Base-by-base conservation (phyloP, 768 basidiomycete genomes). In the Boletus reticuloceps region DNA sequence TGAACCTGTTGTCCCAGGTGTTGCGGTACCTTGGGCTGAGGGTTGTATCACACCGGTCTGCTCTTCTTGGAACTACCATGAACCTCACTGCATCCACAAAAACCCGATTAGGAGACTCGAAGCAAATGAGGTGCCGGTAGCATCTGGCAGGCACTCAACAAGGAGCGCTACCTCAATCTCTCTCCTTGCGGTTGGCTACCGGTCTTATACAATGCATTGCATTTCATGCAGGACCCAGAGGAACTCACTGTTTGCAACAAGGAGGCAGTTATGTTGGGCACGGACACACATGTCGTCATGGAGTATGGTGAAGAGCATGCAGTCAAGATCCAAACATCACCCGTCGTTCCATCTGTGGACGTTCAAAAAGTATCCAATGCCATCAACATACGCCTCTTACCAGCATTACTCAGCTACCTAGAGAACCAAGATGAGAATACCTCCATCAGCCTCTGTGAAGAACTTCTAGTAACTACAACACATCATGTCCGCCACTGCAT, bases 191-290 rank as follows among this genome's bases (percentile, higher is more conserved):
- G 88, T 31, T 98, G 96, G 97, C 68, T 88, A 25, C 89, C 94
- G 1, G 55, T 98, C 44, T 69, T 97, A 3, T 84, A 91, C 74
- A 94, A 92, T 68, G 81, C 86, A 73, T 75, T 98, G 13, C 81
- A 84, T 73, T 92, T 85, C 75, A 82, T 98, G 46, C 94, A 95
- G 66, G 94, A 98, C 67, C 82, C 88, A 1, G 84, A 86, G 13
- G 97, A 98, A 68, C 74, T 98, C 41, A 85, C 92, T 0, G 81
- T 98, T 44, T 81, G 96, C 20, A 90, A 81, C 51, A 94, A 85
- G 47, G 81, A 86, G 20, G 61, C 69, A 0, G 72, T 83, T 0
- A 72, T 83, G 1, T 63, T 59, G 9, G 72, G 72, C 11, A 58
- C 56, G 12, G 66, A 70, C 0, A 52, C 42, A 61, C 68, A 3